Evolutionary conservation across 371 early-diverging fungal genomes (phyloP).

Genomic region (Mycotypha africana): DNA sequence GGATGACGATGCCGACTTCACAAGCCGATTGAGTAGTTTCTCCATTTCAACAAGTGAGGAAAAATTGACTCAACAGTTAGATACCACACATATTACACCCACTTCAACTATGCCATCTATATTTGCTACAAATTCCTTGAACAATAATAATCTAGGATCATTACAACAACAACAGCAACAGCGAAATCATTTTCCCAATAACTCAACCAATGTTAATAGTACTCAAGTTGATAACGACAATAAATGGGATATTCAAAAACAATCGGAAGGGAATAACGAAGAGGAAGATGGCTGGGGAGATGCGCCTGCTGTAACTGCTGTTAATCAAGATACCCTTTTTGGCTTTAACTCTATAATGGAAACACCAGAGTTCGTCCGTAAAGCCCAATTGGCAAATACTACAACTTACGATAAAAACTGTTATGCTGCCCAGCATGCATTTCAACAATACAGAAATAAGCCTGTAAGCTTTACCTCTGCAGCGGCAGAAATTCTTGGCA

Average conservation of each 20-base stretch:
- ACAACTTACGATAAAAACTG: neutral
- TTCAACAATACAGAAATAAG: neutral
- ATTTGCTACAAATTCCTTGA: neutral
- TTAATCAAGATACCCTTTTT: slow-evolving; percentile 19
- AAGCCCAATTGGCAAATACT: no score
- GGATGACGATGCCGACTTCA: no score
- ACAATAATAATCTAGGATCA: neutral
- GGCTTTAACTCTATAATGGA: slow-evolving; percentile 19
- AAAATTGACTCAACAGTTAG: neutral
- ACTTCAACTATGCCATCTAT: neutral
- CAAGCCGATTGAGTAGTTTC: neutral
- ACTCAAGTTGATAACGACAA: neutral
- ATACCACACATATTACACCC: neutral
- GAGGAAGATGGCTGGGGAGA: slow-evolving; percentile 18
- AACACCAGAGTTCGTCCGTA: neutral
- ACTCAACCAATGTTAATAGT: no score
- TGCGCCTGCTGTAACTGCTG: slow-evolving; percentile 13
- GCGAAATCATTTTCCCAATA: neutral
- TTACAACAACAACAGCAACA: neutral
- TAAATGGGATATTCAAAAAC: neutral
- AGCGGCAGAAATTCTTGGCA: no score
- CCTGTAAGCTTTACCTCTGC: slow-evolving; percentile 11
- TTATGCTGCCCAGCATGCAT: no score
- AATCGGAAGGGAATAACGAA: neutral
- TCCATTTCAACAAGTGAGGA: neutral